Conservation (phyloP, 2,329 filamentous ascomycete genomes). For the Blastomyces percursus region DNA sequence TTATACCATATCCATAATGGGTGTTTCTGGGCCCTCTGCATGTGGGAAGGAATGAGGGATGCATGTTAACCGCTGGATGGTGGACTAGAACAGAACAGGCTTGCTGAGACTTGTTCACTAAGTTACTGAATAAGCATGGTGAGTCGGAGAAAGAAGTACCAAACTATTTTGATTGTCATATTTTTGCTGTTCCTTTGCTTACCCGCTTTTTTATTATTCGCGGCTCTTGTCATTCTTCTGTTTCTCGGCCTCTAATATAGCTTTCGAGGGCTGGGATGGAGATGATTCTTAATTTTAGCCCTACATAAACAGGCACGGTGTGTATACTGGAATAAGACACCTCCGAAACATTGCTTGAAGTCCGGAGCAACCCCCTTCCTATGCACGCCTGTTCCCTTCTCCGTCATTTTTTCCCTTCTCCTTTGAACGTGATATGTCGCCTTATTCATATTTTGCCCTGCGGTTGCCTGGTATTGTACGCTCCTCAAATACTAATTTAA, state of each 20-base stretch:
- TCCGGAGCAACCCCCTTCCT: neutral
- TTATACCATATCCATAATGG: neutral
- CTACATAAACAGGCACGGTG: neutral
- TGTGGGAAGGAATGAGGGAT: neutral
- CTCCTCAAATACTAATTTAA: neutral
- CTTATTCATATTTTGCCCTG: neutral
- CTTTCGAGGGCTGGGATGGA: neutral
- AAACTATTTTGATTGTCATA: neutral
- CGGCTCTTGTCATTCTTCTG: neutral
- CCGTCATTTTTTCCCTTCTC: too few relatives aligned
- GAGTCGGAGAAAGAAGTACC: neutral
- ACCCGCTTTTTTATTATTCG: neutral
- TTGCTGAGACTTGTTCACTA: neutral
- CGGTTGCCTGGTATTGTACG: neutral
- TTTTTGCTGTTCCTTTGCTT: neutral
- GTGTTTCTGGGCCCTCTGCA: neutral
- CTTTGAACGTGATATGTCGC: neutral
- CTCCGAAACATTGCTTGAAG: neutral
- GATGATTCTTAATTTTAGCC: neutral
- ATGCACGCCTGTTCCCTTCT: neutral
- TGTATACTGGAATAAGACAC: neutral
- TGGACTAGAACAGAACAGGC: neutral
- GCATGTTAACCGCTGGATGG: neutral
- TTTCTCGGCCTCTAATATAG: neutral
- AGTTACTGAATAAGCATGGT: neutral